Evolutionary conservation across 2,329 filamentous ascomycete species (phyloP).

Genomic region (Stachybotrys chlorohalonatus): DNA sequence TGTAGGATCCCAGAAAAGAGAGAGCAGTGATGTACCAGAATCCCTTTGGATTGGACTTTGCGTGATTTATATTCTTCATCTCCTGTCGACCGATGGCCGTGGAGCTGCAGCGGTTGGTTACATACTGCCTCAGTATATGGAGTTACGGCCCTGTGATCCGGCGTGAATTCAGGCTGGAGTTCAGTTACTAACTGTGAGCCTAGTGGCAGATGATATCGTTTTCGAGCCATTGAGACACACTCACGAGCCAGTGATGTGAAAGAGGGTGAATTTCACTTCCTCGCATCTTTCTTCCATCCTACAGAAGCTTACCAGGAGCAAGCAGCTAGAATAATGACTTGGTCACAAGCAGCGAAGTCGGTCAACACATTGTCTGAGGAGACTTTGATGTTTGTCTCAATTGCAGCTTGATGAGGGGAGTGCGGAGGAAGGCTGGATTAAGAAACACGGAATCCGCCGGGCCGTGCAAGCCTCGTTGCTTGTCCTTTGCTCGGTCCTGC

Average conservation of each 20-base stretch:
- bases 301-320: too few species aligned
- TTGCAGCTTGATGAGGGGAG: background rate
- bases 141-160: slow-evolving; percentile 14
- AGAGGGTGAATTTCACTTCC: too few species aligned
- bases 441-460: background rate
- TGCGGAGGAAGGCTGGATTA: background rate
- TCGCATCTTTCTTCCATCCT: too few species aligned
- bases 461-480: background rate
- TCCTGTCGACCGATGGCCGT: background rate
- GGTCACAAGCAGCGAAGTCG: too few species aligned
- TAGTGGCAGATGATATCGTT: too few species aligned
- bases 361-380: background rate
- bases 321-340: too few species aligned
- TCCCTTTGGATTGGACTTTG: background rate
- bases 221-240: background rate
- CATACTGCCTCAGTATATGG: slow-evolving; percentile 5
- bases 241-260: too few species aligned
- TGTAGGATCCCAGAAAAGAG: background rate
- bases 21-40: background rate
- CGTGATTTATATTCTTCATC: background rate
- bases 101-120: slow-evolving; percentile 4
- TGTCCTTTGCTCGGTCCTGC: background rate
- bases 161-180: background rate
- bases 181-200: background rate
- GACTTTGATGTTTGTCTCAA: background rate